Conservation (phyloP, 1,284 basidiomycete species). For the Gomphus bonarii region DNA sequence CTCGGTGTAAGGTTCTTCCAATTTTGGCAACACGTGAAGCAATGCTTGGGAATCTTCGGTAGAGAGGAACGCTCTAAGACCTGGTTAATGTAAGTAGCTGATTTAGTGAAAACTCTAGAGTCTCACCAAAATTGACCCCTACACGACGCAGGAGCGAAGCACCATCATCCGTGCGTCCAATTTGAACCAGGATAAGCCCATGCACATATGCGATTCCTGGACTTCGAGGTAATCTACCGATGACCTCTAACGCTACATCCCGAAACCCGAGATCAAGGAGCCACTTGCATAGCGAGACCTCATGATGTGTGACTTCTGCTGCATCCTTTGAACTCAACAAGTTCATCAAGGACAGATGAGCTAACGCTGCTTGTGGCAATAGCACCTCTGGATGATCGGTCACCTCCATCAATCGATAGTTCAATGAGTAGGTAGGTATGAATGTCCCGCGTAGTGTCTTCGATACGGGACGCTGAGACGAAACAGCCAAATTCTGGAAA, state of each 20-base stretch:
- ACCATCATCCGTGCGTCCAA: constrained; percentile 70
- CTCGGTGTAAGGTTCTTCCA: constrained; percentile 44
- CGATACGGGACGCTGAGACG: constrained; percentile 31
- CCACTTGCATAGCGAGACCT: constrained; percentile 62
- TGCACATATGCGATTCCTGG: constrained; percentile 68
- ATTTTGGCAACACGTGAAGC: constrained; percentile 48
- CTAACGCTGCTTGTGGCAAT: constrained; percentile 10
- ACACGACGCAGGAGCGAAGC: constrained; percentile 61
- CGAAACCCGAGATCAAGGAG: constrained; percentile 59
- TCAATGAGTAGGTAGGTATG: constrained; percentile 53
- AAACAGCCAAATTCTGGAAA: constrained; percentile 9
- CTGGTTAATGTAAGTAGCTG: constrained; percentile 25
- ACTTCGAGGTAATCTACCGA: constrained; percentile 67
- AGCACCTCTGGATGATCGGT: constrained; percentile 23
- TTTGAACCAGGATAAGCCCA: constrained; percentile 56
- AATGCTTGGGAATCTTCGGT: constrained; percentile 57
- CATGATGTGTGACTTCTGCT: constrained; percentile 50
- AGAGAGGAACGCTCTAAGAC: constrained; percentile 39
- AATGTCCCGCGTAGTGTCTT: constrained; percentile 30
- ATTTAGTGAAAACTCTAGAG: constrained; percentile 1
- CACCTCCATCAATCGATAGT: constrained; percentile 57
- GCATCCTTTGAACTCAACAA: constrained; percentile 56
- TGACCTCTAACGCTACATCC: constrained; percentile 50
- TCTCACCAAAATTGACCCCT: constrained; percentile 70
- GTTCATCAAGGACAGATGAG: constrained; percentile 60